Conservation (phyloP, 495 filamentous ascomycete species). For the Durotheca rogersii region DNA sequence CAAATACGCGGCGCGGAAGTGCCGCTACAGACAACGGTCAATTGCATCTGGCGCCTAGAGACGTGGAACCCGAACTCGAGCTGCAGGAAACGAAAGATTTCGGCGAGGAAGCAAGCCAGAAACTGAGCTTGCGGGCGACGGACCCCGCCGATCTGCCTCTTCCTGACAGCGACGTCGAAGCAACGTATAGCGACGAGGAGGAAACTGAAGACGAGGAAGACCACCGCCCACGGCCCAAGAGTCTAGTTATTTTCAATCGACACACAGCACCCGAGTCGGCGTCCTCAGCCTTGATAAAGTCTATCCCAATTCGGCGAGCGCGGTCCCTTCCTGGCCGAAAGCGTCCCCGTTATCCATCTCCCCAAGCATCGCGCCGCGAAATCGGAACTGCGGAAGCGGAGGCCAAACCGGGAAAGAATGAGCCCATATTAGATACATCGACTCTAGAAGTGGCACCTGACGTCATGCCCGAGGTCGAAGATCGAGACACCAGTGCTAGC, state of each 20-base stretch:
- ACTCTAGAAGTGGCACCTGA: background rate
- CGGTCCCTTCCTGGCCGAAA: constrained; percentile 43
- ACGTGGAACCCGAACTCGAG: constrained; percentile 15
- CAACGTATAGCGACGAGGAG: constrained; percentile 58
- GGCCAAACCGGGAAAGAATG: constrained; percentile 1
- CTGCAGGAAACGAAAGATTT: constrained; percentile 9
- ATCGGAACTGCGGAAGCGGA: constrained; percentile 1
- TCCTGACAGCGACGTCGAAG: constrained; percentile 65
- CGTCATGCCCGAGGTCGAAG: constrained; percentile 1
- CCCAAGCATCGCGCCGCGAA: constrained; percentile 33
- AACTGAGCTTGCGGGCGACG: constrained; percentile 47
- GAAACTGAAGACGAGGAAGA: constrained; percentile 53
- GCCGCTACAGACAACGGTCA: constrained; percentile 22
- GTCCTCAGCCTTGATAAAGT: constrained; percentile 3
- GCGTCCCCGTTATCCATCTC: constrained; percentile 58
- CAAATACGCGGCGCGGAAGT: constrained; percentile 43
- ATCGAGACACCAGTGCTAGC: background rate
- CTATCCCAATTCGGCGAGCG: constrained; percentile 19
- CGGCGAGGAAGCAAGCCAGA: constrained; percentile 19
- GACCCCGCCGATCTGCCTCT: constrained; percentile 62
- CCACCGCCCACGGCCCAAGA: constrained; percentile 51
- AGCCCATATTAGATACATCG: background rate
- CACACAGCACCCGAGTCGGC: background rate
- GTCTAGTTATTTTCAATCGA: constrained; percentile 37
- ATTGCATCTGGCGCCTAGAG: constrained; percentile 9